A percentile compares a stretch with the other conserved stretches of the same genome.
Evolutionary conservation across 352 stramenopile species (phyloP).

Genomic region (Aphanomyces cochlioides): DNA sequence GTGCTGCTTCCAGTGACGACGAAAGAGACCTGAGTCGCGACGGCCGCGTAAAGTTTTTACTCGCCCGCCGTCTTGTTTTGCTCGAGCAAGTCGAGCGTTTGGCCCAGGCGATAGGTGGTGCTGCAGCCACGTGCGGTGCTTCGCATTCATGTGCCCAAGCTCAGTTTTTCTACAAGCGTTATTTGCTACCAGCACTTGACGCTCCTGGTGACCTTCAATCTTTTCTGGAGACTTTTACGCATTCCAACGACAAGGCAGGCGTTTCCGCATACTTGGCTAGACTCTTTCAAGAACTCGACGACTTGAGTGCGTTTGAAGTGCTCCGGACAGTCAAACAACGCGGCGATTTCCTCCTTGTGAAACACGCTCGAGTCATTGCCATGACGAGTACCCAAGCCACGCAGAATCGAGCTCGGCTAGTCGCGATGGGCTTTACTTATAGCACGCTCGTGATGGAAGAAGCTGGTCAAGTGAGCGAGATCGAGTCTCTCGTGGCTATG

Average conservation of each 20-base stretch:
- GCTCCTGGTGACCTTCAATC: slow-evolving; percentile 23
- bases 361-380: slow-evolving; percentile 91
- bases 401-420: slow-evolving; percentile 78
- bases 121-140: slow-evolving; percentile 45
- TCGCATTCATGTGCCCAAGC: slow-evolving; percentile 97
- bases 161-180: slow-evolving; percentile 84
- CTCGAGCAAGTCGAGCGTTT: slow-evolving; percentile 92
- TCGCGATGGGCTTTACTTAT: slow-evolving; percentile 76
- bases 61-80: slow-evolving; percentile 67
- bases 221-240: slow-evolving; percentile 40
- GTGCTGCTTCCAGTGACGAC: slow-evolving; percentile 44
- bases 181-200: background rate
- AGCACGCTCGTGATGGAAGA: slow-evolving; percentile 95
- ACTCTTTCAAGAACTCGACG: slow-evolving; percentile 91
- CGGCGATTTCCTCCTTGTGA: slow-evolving; percentile 92
- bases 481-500: slow-evolving; percentile 91
- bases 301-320: slow-evolving; percentile 93
- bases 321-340: slow-evolving; percentile 89
- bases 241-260: slow-evolving; percentile 35
- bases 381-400: slow-evolving; percentile 96
- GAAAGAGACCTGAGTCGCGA: slow-evolving; percentile 87
- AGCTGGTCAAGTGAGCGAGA: slow-evolving; percentile 91
- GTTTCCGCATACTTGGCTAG: slow-evolving; percentile 51
- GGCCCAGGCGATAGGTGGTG: slow-evolving; percentile 78
- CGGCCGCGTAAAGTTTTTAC: slow-evolving; percentile 86